Base-by-base conservation (phyloP, 2,329 filamentous ascomycete genomes). In the Hypoxylon sp. region DNA sequence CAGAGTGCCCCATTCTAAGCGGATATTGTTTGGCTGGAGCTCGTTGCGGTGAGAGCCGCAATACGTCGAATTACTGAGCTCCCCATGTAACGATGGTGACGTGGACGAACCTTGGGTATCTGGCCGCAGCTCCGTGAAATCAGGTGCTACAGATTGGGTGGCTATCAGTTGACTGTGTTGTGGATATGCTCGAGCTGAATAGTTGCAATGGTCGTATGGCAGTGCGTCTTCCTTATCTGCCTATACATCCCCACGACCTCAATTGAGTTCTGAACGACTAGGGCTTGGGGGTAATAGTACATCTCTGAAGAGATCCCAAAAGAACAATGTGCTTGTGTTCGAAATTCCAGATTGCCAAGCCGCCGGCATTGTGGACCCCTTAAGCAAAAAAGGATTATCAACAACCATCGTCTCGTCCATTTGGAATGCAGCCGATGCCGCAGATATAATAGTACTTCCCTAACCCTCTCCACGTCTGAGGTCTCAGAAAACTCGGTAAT, bases 41-140 rank as follows among this genome's bases (percentile, higher is more conserved):
- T 56, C 51, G 32, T 56, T 59, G 55, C 56, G 56, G 56, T 59
- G 56, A 59, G 55, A 52, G 48, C 55, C 47, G 41, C 51, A 57
- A 51, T 12, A 32, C 15, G 34, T 12, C 19, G 37, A 43, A 23
- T 41, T 50, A 32, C 43, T 42, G 34, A 38, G 41, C 34, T 27
- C 27, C 37, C 52, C 46, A 41, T 45, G 23, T 47, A 8, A 31
- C 20, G 25, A 20, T 41, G 30, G 52, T 59, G 52, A 59, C 52
- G 56, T 59, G 56, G 44, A 42, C 42, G 34, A 36, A 30, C n/a
- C 29, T 48, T 51, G 29, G 17, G 21, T 12, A 12, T 46, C 19
- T 27, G 41, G 41, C 46, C 55, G 42, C 51, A 55, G 37, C 32
- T 38, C 43, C 25, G 35, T 44, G 31, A 51, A 20, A 51, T 42